A percentile compares a stretch with the other conserved stretches of the same genome.
phyloP scores from a whole-genome alignment of 179 eudicot genomes.

The Kewa caespitosa region DNA sequence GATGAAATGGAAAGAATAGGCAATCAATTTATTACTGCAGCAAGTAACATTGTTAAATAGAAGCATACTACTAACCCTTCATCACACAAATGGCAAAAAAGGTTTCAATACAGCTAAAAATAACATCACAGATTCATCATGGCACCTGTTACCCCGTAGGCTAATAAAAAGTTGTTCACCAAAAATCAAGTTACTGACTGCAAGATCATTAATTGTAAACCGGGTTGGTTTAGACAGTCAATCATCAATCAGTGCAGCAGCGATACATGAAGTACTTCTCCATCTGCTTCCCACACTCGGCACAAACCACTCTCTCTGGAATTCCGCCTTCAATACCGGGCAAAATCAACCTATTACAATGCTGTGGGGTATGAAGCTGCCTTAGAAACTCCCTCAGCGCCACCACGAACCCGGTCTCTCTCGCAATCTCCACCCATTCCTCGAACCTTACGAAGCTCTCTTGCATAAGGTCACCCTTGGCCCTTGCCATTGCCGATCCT shows the following conservation, averaged over 20 bases:
- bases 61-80: too few relatives aligned
- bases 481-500: slow-evolving; percentile 53
- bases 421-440: slow-evolving; percentile 51
- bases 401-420: slow-evolving; percentile 43
- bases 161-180: too few relatives aligned
- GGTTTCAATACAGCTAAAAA: too few relatives aligned
- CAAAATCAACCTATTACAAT: slow-evolving; percentile 73
- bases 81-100: too few relatives aligned
- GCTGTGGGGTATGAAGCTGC: slow-evolving; percentile 56
- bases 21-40: too few relatives aligned
- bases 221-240: too few relatives aligned
- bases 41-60: too few relatives aligned
- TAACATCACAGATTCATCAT: too few relatives aligned
- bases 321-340: slow-evolving; percentile 65
- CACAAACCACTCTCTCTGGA: slow-evolving; percentile 68
- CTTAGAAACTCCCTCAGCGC: slow-evolving; percentile 47
- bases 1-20: too few relatives aligned
- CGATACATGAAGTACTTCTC: slow-evolving; percentile 90
- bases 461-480: slow-evolving; percentile 45
- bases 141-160: too few relatives aligned
- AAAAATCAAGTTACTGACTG: too few relatives aligned
- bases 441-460: slow-evolving; percentile 37
- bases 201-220: too few relatives aligned
- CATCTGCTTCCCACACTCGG: slow-evolving; percentile 73
- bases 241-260: slow-evolving; percentile 52